Base-by-base conservation (phyloP, 2,329 filamentous ascomycete genomes). In the Colletotrichum sp. region DNA sequence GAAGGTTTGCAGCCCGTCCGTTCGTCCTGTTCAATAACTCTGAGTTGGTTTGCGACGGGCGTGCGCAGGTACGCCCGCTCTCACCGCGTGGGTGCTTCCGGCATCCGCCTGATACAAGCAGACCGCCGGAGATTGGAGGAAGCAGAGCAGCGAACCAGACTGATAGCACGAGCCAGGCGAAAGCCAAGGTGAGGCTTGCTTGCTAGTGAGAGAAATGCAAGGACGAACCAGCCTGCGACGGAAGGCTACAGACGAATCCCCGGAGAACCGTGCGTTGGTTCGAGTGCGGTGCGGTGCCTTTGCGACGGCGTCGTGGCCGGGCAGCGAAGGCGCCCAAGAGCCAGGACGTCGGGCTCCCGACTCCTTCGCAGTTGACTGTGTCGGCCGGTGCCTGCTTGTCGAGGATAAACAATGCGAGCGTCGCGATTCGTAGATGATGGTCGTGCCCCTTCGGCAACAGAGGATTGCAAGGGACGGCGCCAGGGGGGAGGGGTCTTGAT, bases 181-280 rank as follows among this genome's bases (percentile, higher is more conserved):
- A 18, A 76, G 55, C 59, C 44, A 69, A 72, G 34, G 69, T 28
- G 32, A 72, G 63, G 70, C 63, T 73, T 76, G 59, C 39, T 71
- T 49, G 39, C 32, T 21, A 69, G 30, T 28, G 30, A 57, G 30
- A n/a, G 24, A 36, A 21, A 24, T 73, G 69, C 69, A 68, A 63
- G 64, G 32, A 65, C 73, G 34, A 73, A 73, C 57, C 57, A 57
- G 32, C 26, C 32, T 39, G 64, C 64, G 57, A 57, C 69, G 73
- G 73, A 55, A 69, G 55, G 49, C 55, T 26, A 49, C 39, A 21
- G 26, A 62, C 21, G 34, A 69, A 30, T 28, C 44, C 63, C 64
- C 63, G 70, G 44, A 15, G 44, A 73, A 69, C 63, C 63, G 34
- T 76, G 69, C 64, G 63, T 72, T 67, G 57, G 44, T 52, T 52